Evolutionary conservation across 768 basidiomycete genomes (phyloP).

Genomic region (Collybiopsis luxurians): DNA sequence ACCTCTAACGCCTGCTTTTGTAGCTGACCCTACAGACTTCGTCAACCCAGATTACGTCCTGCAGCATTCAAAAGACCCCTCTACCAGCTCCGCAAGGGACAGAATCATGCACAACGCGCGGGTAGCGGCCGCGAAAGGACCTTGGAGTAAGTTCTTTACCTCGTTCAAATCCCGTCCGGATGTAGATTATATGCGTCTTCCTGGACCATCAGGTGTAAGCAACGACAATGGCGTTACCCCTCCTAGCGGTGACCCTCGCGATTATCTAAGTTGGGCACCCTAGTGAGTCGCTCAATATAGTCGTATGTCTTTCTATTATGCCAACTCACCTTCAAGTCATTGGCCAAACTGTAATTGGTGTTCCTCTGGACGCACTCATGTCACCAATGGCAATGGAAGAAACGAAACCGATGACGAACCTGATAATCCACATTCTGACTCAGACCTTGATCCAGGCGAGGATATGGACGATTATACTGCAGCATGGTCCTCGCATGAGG

Average conservation of each 20-base stretch:
- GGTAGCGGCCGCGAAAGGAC: constrained; percentile 32
- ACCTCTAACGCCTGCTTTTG: background rate
- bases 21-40: constrained; percentile 51
- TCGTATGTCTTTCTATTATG: background rate
- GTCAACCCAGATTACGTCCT: constrained; percentile 43
- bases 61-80: constrained; percentile 16
- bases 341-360: constrained; percentile 60
- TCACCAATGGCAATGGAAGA: constrained; percentile 12
- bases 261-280: constrained; percentile 59
- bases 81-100: background rate
- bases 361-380: constrained; percentile 19
- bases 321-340: constrained; percentile 35
- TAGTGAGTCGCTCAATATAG: constrained; percentile 37
- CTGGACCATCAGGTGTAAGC: constrained; percentile 30
- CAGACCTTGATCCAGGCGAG: constrained; percentile 9
- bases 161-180: background rate
- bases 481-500: background rate
- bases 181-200: background rate
- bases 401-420: background rate
- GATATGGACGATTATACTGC: background rate
- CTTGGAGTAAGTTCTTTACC: constrained; percentile 30
- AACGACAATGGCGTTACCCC: constrained; percentile 33
- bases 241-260: constrained; percentile 37
- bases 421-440: constrained; percentile 15
- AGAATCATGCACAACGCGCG: constrained; percentile 35